Base-by-base conservation (phyloP, 805 yeast species). In the Trichomonascus vanleenenianus region DNA sequence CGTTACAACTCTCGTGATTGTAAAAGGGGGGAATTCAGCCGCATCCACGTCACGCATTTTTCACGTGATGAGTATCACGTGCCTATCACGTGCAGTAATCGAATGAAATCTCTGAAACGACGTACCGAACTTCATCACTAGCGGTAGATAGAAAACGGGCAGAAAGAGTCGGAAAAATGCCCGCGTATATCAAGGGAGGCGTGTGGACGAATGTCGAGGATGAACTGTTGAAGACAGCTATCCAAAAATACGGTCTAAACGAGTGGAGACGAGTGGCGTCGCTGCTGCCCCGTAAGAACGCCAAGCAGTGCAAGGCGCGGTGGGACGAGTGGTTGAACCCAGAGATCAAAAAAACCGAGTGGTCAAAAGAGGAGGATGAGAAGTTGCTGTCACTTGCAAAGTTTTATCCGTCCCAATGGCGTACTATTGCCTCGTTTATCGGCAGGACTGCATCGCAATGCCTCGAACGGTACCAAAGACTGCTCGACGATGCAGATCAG, bases 261-360 rank as follows among this genome's bases (percentile, higher is more conserved):
- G 96, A 93, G 57, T 91, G 98, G 98, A 75, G 93, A 11, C 75
- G 96, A 42, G 91, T 91, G 3, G 84, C 96, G 0, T 87, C 97
- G 0, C 70, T 91, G 39, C 66, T 91, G 31, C 81, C 86, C 4
- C 79, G 84, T 60, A 91, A 91, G 63, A 81, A 88, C 1, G 95
- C 97, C 3, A 81, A 79, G 57, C 97, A 93, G 61, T 91, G 95
- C 50, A 86, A 88, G 57, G 85, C 94, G 1, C 70, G 97, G 52
- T 91, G 98, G 98, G 72, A 70, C 42, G 96, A 91, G 57, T 88
- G 83, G 77, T 66, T 91, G 33, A 83, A 81, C 59, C 97, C 97
- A 1, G 62, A 71, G 3, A 72, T 91, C 41, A 69, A 74, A 56
- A 78, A 78, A 51, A 48, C 64, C 1, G 81, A 74, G 22, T 93